These are phyloP conservation scores for California macrophylla DNA, from an alignment of 441 rosid species.

Conservation along the genomic window DNA sequence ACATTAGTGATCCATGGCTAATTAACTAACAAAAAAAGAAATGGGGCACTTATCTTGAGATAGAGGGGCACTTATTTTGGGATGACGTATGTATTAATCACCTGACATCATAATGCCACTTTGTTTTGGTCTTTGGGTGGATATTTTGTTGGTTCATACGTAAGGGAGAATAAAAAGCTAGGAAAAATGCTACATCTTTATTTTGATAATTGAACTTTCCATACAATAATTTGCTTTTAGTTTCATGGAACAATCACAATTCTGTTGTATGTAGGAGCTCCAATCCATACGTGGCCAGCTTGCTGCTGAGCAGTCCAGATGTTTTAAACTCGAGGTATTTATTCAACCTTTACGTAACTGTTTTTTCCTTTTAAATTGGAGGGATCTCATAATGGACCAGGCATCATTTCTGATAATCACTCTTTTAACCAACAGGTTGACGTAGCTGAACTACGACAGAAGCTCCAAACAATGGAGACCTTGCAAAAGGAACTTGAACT, in stretches of 20 bases:
- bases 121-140: neutral
- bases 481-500: conserved; percentile 82
- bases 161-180: neutral
- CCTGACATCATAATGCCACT: neutral
- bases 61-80: too few species aligned
- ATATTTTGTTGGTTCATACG: neutral
- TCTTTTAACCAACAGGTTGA: conserved; percentile 52
- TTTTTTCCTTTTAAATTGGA: neutral
- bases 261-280: conserved; percentile 51
- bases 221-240: neutral
- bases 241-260: neutral
- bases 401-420: too few species aligned
- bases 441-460: conserved; percentile 86
- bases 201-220: conserved; percentile 3
- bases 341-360: neutral
- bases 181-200: neutral
- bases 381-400: neutral
- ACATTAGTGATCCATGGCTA: too few species aligned
- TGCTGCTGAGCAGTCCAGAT: conserved; percentile 88
- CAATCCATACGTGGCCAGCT: conserved; percentile 90
- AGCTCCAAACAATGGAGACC: conserved; percentile 77
- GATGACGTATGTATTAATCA: too few species aligned
- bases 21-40: too few species aligned
- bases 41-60: too few species aligned
- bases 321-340: conserved; percentile 89